These are phyloP conservation scores for Calvatia gigantea DNA, from an alignment of 768 basidiomycete species.

Conservation along the genomic window DNA sequence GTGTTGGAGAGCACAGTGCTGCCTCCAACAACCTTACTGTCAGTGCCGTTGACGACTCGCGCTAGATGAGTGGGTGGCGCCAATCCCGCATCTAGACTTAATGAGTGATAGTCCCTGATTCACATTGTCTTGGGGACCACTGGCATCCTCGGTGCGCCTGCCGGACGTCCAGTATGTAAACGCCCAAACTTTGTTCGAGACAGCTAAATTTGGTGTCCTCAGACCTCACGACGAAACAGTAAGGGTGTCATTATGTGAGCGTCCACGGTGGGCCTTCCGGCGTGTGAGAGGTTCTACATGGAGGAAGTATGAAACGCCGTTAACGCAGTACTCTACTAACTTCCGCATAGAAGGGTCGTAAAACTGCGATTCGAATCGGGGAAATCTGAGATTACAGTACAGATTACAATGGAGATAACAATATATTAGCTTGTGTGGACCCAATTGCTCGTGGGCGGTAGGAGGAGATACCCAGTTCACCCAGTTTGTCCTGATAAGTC, in stretches of 20 bases:
- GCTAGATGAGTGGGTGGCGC: neutral
- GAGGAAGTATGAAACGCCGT: neutral
- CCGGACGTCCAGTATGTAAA: slow-evolving; percentile 3
- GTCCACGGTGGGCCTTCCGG: neutral
- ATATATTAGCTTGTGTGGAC: too few relatives aligned
- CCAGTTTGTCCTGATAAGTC: neutral
- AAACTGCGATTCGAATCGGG: too few relatives aligned
- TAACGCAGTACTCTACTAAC: neutral
- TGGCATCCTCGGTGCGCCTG: neutral
- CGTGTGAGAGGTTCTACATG: neutral
- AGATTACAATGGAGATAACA: too few relatives aligned
- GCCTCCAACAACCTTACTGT: neutral
- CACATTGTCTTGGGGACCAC: neutral
- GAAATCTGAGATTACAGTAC: too few relatives aligned
- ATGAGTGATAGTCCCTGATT: neutral
- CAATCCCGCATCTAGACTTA: neutral
- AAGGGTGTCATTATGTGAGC: neutral
- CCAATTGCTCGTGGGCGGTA: neutral
- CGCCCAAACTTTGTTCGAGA: neutral
- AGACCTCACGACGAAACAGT: neutral
- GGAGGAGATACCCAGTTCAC: neutral
- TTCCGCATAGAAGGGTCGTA: too few relatives aligned
- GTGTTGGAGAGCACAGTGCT: neutral
- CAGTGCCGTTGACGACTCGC: neutral
- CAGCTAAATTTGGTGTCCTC: neutral